Conservation (phyloP, 441 rosid species). For the Metrosideros polymorpha region DNA sequence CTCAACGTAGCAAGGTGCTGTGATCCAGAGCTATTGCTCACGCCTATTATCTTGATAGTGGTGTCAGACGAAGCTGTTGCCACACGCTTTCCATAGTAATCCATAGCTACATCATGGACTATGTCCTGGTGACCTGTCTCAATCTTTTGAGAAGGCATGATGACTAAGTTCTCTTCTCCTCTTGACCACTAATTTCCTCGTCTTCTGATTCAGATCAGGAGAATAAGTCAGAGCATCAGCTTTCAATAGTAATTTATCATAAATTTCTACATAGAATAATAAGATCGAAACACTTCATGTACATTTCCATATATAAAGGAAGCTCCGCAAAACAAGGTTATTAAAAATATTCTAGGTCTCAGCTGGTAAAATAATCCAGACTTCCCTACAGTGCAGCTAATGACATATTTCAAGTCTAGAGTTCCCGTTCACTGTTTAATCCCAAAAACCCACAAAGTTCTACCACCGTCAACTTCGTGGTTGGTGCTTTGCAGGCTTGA, state of each 20-base stretch:
- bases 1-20: constrained; percentile 59
- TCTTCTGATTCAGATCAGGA: background rate
- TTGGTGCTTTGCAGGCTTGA: background rate
- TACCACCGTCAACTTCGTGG: background rate
- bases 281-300: background rate
- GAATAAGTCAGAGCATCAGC: background rate
- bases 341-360: background rate
- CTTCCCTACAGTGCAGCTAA: background rate
- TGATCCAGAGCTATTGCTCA: constrained; percentile 44
- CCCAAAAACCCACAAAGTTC: background rate
- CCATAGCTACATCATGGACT: constrained; percentile 76
- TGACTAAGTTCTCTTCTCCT: constrained; percentile 4
- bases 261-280: background rate
- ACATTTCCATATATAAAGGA: background rate
- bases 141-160: constrained; percentile 63
- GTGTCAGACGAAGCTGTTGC: constrained; percentile 73
- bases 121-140: constrained; percentile 73
- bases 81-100: constrained; percentile 69
- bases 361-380: background rate
- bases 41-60: constrained; percentile 54
- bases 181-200: background rate
- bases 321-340: background rate
- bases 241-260: background rate
- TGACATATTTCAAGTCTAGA: background rate
- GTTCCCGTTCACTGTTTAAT: background rate